phyloP scores from a whole-genome alignment of 208 protist species.

The Wallacemonas sp. region DNA sequence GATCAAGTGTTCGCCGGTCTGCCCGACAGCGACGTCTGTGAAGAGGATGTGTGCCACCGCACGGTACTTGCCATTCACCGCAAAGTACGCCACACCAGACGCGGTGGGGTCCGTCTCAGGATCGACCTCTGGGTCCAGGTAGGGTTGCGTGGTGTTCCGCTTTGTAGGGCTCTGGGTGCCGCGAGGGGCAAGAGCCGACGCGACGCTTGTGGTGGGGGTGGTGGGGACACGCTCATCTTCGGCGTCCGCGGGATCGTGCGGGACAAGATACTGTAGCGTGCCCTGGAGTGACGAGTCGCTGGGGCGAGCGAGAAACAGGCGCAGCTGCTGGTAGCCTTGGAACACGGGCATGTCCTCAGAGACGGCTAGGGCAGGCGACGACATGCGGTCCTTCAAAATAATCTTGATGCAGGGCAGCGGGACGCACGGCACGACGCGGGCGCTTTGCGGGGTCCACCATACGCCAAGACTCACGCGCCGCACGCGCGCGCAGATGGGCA shows the following conservation, averaged over 20 bases:
- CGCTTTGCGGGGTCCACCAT: conserved; percentile 56
- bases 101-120: not conserved
- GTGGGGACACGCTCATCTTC: not conserved
- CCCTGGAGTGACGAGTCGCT: conserved; percentile 38
- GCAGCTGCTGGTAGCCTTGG: conserved; percentile 38
- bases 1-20: conserved; percentile 66
- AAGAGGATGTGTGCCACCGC: conserved; percentile 26
- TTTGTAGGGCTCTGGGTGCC: not conserved
- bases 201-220: not conserved
- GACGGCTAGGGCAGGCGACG: not conserved
- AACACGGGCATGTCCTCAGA: conserved; percentile 26
- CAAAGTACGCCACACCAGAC: not conserved
- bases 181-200: too few species aligned
- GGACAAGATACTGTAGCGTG: conserved; percentile 18
- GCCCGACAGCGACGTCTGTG: conserved; percentile 33
- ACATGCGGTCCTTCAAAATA: conserved; percentile 34
- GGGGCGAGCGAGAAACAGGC: conserved; percentile 53
- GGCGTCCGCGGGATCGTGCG: conserved; percentile 2
- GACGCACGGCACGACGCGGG: conserved; percentile 45
- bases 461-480: conserved; percentile 43
- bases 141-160: conserved; percentile 4
- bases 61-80: not conserved
- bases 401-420: conserved; percentile 49
- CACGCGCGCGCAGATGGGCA: conserved; percentile 52
- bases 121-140: not conserved